These are phyloP conservation scores for Albizia julibrissin DNA, from an alignment of 306 rosid species.

Conservation along the genomic window DNA sequence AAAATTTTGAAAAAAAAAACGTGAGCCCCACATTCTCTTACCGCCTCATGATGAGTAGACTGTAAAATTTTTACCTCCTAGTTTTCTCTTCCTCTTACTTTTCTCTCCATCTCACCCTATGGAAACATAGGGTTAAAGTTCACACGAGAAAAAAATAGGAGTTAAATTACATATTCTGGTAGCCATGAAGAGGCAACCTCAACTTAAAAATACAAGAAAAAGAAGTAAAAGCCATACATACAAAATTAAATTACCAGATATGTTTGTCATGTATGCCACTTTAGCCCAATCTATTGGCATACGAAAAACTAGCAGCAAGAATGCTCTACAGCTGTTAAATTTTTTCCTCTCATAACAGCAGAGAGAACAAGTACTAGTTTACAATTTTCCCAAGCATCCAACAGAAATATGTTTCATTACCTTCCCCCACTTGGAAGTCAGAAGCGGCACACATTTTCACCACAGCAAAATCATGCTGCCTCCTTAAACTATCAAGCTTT, in stretches of 20 bases:
- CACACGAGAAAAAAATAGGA: neutral
- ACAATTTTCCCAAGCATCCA: slow-evolving; percentile 32
- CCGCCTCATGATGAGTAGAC: no score
- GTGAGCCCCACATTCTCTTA: neutral
- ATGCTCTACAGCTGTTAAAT: slow-evolving; percentile 28
- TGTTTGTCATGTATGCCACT: neutral
- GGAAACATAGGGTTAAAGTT: neutral
- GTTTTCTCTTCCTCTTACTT: neutral
- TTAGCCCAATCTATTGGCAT: slow-evolving; percentile 37
- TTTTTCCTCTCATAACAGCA: slow-evolving; percentile 24
- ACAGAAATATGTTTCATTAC: slow-evolving; percentile 25
- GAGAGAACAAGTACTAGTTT: slow-evolving; percentile 15
- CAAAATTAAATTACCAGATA: slow-evolving; percentile 25
- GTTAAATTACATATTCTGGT: neutral
- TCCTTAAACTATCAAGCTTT: slow-evolving; percentile 31
- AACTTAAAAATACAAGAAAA: neutral
- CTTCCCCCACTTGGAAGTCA: slow-evolving; percentile 16
- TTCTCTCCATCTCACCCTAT: neutral
- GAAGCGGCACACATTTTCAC: slow-evolving; percentile 38
- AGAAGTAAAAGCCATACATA: neutral
- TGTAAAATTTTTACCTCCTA: no score
- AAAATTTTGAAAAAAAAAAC: neutral
- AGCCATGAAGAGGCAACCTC: neutral
- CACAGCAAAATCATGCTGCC: slow-evolving; percentile 41
- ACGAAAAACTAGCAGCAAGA: slow-evolving; percentile 39